Evolutionary conservation across 495 filamentous ascomycete species (phyloP).

Genomic region (Hyaloscypha variabilis): DNA sequence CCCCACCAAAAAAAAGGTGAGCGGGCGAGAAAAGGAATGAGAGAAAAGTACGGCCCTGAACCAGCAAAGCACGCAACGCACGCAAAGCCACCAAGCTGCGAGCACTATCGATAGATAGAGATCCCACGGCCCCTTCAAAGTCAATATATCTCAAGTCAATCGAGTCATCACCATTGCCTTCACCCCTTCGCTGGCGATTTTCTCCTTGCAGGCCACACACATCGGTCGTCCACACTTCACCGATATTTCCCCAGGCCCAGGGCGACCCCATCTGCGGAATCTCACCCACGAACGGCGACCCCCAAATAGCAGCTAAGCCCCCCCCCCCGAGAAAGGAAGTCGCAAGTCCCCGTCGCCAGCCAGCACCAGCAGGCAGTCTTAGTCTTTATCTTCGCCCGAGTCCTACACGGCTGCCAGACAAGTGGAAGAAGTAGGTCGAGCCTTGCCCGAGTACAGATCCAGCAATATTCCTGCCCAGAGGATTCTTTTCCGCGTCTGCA

Average conservation of each 20-base stretch:
- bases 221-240: neutral
- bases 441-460: neutral
- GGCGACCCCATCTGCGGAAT: neutral
- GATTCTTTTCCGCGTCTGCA: too few species aligned
- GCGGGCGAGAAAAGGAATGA: neutral
- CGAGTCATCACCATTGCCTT: too few species aligned
- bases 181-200: neutral
- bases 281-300: neutral
- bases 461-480: neutral
- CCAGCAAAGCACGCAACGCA: too few species aligned
- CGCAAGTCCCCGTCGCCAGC: too few species aligned
- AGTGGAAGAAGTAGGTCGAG: neutral
- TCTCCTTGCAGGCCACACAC: neutral
- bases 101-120: neutral
- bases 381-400: neutral
- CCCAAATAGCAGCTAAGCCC: neutral
- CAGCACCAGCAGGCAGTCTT: neutral
- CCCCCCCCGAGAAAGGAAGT: neutral
- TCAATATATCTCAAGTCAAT: constrained; percentile 1
- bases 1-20: constrained; percentile 4
- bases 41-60: neutral
- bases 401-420: neutral
- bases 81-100: neutral
- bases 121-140: neutral
- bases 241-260: neutral